Conservation (phyloP, 768 basidiomycete species). For the Cytidiella melzeri region DNA sequence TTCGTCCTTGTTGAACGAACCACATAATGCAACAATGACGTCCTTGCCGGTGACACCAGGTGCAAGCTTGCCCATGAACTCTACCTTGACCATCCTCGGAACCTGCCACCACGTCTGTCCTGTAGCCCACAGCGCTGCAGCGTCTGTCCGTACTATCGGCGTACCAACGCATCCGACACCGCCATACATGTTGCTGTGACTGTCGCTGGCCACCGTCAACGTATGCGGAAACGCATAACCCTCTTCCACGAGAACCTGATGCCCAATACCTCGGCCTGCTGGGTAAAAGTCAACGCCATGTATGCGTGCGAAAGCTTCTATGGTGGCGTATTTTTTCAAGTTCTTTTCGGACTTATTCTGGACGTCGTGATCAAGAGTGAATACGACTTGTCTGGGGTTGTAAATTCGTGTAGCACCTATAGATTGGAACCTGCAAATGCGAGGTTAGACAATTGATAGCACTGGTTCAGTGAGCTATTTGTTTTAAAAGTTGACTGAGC, state of each 20-base stretch:
- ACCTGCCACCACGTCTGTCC: constrained; percentile 99
- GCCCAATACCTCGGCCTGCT: constrained; percentile 95
- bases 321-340: constrained; percentile 84
- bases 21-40: constrained; percentile 94
- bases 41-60: constrained; percentile 97
- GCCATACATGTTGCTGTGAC: constrained; percentile 98
- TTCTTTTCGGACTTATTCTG: constrained; percentile 93
- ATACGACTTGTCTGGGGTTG: constrained; percentile 81
- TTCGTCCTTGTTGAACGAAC: constrained; percentile 93
- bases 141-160: constrained; percentile 93
- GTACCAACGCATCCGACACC: constrained; percentile 97
- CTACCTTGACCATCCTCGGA: constrained; percentile 93
- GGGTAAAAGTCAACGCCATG: constrained; percentile 94
- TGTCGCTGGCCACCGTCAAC: constrained; percentile 93
- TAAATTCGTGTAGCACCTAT: constrained; percentile 85
- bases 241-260: constrained; percentile 96
- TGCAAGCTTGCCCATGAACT: constrained; percentile 73
- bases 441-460: neutral
- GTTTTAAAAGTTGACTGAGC: neutral
- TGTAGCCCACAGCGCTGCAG: constrained; percentile 95
- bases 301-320: constrained; percentile 82
- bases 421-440: constrained; percentile 80
- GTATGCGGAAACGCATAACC: constrained; percentile 97
- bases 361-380: constrained; percentile 97
- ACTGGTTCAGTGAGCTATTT: neutral